Percentiles rank a stretch among this genome's conserved stretches.
These are phyloP conservation scores for Pythium angustatum DNA, from an alignment of 352 stramenopile species.

Conservation along the genomic window DNA sequence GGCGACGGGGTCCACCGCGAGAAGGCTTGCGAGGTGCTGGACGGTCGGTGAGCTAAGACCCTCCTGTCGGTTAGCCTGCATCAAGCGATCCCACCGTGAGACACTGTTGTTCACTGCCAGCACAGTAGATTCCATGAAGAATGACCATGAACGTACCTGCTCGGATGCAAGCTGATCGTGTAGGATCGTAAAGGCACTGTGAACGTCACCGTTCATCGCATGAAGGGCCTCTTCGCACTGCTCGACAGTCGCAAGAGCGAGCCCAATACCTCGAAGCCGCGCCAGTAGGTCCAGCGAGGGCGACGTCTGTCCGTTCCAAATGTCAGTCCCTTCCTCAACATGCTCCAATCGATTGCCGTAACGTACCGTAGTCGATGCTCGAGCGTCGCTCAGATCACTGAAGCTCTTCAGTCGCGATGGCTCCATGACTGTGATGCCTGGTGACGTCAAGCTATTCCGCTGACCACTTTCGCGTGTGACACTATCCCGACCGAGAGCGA, in stretches of 20 bases:
- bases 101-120: neutral
- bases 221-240: constrained; percentile 29
- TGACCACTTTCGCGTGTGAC: constrained; percentile 54
- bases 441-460: constrained; percentile 24
- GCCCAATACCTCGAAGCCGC: constrained; percentile 7
- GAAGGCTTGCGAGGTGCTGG: constrained; percentile 47
- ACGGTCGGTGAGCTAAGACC: constrained; percentile 39
- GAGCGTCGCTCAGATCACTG: constrained; percentile 15
- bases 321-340: no score
- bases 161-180: constrained; percentile 24
- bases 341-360: no score
- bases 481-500: constrained; percentile 73
- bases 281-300: constrained; percentile 15
- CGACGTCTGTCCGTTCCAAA: constrained; percentile 12
- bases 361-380: neutral
- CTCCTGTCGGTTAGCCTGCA: constrained; percentile 15
- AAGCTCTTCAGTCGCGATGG: constrained; percentile 23
- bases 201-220: constrained; percentile 23
- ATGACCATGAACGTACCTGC: constrained; percentile 12
- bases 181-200: constrained; percentile 27
- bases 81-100: neutral
- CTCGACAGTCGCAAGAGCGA: constrained; percentile 13
- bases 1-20: constrained; percentile 48
- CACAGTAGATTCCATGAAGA: neutral
- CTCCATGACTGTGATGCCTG: constrained; percentile 8